Percentiles rank a stretch among this genome's conserved stretches.
Conservation (phyloP, 441 rosid genomes). For the Populus trichocarpa region DNA sequence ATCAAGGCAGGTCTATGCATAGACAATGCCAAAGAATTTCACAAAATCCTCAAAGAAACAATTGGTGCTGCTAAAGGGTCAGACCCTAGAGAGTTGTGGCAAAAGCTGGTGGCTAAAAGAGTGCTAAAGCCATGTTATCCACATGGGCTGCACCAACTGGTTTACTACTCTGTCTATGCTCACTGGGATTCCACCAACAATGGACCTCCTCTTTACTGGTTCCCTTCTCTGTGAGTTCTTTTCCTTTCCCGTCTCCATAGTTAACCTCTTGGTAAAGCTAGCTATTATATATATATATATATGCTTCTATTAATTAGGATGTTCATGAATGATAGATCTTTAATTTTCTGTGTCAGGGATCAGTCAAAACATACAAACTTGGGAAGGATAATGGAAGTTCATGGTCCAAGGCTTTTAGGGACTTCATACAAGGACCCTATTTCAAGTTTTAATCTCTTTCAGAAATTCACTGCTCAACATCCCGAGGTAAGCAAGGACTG, state of each 20-base stretch:
- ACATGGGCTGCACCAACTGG: slow-evolving; percentile 60
- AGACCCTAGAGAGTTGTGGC: slow-evolving; percentile 67
- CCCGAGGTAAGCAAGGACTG: slow-evolving; percentile 47
- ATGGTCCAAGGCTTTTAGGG: slow-evolving; percentile 69
- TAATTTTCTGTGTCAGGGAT: slow-evolving; percentile 28
- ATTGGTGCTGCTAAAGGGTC: slow-evolving; percentile 19
- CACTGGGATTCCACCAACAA: slow-evolving; percentile 55
- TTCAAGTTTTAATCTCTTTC: slow-evolving; percentile 57
- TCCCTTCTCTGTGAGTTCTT: slow-evolving; percentile 63
- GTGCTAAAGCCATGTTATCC: slow-evolving; percentile 69
- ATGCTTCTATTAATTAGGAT: background rate
- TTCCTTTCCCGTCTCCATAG: slow-evolving; percentile 1
- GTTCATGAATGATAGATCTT: background rate
- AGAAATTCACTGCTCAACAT: slow-evolving; percentile 54
- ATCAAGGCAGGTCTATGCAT: slow-evolving; percentile 46
- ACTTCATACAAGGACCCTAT: slow-evolving; percentile 64
- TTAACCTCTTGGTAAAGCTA: background rate
- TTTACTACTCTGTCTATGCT: slow-evolving; percentile 65
- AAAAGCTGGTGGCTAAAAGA: slow-evolving; percentile 35
- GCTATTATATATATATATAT: background rate
- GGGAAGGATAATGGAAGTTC: slow-evolving; percentile 61
- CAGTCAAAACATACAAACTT: slow-evolving; percentile 55
- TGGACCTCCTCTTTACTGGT: slow-evolving; percentile 85
- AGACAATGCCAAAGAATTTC: slow-evolving; percentile 45
- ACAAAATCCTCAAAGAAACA: slow-evolving; percentile 29